Evolutionary conservation across 2,329 filamentous ascomycete genomes (phyloP).

Genomic region (Fusarium lateritium): DNA sequence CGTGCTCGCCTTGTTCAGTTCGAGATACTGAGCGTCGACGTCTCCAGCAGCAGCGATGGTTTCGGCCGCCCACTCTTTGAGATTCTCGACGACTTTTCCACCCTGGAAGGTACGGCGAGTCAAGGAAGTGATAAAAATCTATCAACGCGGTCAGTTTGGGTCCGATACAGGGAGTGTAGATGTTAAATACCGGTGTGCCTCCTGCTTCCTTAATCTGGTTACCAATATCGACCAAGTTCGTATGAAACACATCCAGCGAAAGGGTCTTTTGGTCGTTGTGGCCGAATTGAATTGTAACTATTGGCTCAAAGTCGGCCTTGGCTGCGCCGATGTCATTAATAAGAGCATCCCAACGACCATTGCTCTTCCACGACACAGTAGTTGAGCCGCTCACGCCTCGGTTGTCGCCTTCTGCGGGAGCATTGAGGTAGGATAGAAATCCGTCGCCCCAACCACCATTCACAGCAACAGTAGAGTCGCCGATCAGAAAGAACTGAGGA

Average conservation of each 20-base stretch:
- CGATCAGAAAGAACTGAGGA: slow-evolving; percentile 14
- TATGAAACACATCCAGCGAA: not conserved
- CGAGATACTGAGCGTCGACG: not conserved
- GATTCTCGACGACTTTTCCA: slow-evolving; percentile 5
- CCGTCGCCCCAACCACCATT: slow-evolving; percentile 16
- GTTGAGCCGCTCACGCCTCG: slow-evolving; percentile 15
- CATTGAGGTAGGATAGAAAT: not conserved
- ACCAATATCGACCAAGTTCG: not conserved
- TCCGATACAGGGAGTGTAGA: fast-evolving
- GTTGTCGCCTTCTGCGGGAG: not conserved
- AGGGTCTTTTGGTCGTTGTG: slow-evolving; percentile 26
- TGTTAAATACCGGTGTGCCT: not conserved
- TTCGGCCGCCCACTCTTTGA: slow-evolving; percentile 21
- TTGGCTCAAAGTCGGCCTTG: slow-evolving; percentile 5
- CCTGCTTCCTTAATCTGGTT: slow-evolving; percentile 9
- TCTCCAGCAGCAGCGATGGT: slow-evolving; percentile 5
- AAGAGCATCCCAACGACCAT: slow-evolving; percentile 17
- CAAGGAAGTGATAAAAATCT: slow-evolving; percentile 19
- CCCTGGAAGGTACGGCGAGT: slow-evolving; percentile 8
- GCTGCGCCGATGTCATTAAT: not conserved
- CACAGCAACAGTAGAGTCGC: slow-evolving; percentile 8
- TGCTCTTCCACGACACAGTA: slow-evolving; percentile 17
- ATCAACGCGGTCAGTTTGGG: fast-evolving
- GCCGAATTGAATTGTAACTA: slow-evolving; percentile 11
- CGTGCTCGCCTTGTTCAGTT: slow-evolving; percentile 15